Conservation (phyloP, 345 rosid genomes). For the Eucalyptus regnans region DNA sequence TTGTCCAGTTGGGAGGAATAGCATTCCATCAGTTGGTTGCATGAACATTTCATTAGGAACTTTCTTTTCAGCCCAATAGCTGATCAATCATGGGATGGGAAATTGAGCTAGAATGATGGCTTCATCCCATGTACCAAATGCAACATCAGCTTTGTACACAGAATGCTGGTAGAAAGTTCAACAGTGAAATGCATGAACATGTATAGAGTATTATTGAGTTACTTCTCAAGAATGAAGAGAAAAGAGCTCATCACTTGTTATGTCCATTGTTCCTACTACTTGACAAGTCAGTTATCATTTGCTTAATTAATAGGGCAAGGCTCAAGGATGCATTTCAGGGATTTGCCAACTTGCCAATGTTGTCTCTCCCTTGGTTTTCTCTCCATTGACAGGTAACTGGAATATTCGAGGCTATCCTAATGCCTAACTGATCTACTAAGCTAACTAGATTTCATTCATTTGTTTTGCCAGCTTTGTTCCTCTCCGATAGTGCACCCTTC, state of each 20-base stretch:
- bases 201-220: not conserved
- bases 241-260: not conserved
- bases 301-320: constrained; percentile 53
- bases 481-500: constrained; percentile 75
- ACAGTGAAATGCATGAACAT: not conserved
- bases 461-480: constrained; percentile 56
- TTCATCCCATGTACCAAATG: not conserved
- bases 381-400: constrained; percentile 67
- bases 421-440: not conserved
- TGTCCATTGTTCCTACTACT: not conserved
- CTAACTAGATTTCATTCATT: not conserved
- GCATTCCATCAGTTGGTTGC: not conserved
- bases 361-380: constrained; percentile 61
- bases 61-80: not conserved
- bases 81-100: not conserved
- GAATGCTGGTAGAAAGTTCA: not conserved
- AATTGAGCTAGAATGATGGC: not conserved
- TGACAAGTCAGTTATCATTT: not conserved
- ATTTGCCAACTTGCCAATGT: constrained; percentile 63
- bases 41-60: not conserved
- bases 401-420: not conserved
- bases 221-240: not conserved
- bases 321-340: constrained; percentile 87
- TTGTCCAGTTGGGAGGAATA: not conserved
- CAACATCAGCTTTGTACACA: not conserved